Evolutionary conservation across 306 rosid species (phyloP), one percentile per base, ranked within the genome.

Genomic region (Astragalus glycyphyllos): DNA sequence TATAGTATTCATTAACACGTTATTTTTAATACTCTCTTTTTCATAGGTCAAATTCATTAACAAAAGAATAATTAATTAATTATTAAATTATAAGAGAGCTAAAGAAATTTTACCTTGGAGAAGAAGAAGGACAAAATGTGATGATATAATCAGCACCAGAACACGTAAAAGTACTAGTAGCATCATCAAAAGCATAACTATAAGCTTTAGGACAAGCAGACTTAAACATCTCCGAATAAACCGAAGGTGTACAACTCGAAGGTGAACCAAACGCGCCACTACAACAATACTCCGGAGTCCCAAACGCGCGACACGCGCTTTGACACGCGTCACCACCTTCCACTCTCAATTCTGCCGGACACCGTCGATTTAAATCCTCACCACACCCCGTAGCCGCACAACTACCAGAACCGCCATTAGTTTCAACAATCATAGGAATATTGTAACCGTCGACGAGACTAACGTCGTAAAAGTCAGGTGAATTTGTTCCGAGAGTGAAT

Each of bases 371-470:
- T 13, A 93, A 63, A 77, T 93, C 97, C 11, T 77, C 65, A 3
- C 65, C 76, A 6, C 98, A 93, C 0, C 98, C 98, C 0, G 97
- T 93, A 26, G 80, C 23, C 4, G 78, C 83, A 56, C 98, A 93
- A 0, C 71, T 5, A 1, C 98, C 96, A 0, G 90, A 75, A 5
- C 89, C 89, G 2, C 96, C 89, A 3, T 41, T 86, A 0, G 86
- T 79, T 12, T 90, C 92, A 1, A 93, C 86, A 31, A 90, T 7
- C 94, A 93, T 69, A 0, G 96, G 98, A 5, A 93, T 44, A 41
- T 93, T 93, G 58, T 86, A 93, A 4, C 98, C 98, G 34, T 93
- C 98, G 0, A 93, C 98, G 0, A 93, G 85, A 78, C 98, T 93
- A 12, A 93, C 98, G 10, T 94, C 98, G 51, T 94, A 94, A 79